phyloP scores from a whole-genome alignment of 2,329 filamentous ascomycete species.

The Sporothrix dimorphospora region DNA sequence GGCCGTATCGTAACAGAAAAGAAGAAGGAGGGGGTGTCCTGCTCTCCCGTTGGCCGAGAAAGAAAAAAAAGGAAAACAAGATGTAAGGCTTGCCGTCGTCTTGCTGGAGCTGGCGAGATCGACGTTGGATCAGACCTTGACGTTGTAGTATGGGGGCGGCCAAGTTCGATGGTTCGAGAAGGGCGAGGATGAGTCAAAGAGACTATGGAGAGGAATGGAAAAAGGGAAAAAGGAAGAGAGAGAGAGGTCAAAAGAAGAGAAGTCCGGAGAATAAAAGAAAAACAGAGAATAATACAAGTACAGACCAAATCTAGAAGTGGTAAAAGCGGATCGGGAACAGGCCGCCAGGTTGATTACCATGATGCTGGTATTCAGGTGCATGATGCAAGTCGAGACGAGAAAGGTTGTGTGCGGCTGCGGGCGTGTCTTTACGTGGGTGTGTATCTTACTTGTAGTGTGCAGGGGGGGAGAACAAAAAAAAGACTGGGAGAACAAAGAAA shows the following conservation, averaged over 20 bases:
- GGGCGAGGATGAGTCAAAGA: not conserved
- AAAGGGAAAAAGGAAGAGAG: not conserved
- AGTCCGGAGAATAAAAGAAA: not conserved
- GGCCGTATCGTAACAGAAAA: not conserved
- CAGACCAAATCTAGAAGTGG: not conserved
- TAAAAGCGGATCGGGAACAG: conserved; percentile 3
- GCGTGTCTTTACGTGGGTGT: not conserved
- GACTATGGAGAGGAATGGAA: not conserved
- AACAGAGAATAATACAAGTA: not conserved
- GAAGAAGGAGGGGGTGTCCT: not conserved
- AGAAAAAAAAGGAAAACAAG: not conserved
- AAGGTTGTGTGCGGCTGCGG: not conserved
- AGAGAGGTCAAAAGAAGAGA: not conserved
- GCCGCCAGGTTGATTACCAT: not conserved
- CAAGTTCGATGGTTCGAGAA: not conserved
- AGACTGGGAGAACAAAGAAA: not conserved
- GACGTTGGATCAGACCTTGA: conserved; percentile 24
- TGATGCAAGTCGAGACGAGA: not conserved
- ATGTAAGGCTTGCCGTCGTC: conserved; percentile 6
- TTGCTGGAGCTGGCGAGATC: conserved; percentile 28
- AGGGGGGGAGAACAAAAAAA: not conserved
- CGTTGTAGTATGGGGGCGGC: conserved; percentile 15
- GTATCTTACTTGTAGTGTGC: not conserved
- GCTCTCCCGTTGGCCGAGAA: not conserved
- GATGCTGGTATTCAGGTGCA: not conserved